Evolutionary conservation across 2,329 filamentous ascomycete species (phyloP).

Genomic region (Pseudogymnoascus destructans): DNA sequence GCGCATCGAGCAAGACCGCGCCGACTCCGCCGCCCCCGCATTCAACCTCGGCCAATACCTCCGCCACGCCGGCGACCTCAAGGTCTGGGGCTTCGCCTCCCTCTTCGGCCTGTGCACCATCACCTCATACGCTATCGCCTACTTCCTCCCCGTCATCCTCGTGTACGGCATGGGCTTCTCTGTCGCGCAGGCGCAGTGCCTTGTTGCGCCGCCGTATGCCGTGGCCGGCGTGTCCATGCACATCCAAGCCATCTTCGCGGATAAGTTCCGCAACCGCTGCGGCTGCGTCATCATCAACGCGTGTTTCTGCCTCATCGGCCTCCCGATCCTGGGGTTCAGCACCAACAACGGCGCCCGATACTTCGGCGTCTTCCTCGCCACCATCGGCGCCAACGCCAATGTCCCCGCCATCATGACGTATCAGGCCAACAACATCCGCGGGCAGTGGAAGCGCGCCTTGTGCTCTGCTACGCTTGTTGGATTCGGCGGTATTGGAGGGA

Average conservation of each 20-base stretch:
- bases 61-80: slow-evolving; percentile 36
- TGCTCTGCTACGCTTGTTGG: slow-evolving; percentile 64
- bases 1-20: slow-evolving; percentile 42
- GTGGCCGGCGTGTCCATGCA: slow-evolving; percentile 33
- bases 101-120: slow-evolving; percentile 54
- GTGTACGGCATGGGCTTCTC: slow-evolving; percentile 37
- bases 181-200: slow-evolving; percentile 36
- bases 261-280: slow-evolving; percentile 38
- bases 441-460: slow-evolving; percentile 79
- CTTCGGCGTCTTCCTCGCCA: slow-evolving; percentile 40
- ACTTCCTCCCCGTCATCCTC: slow-evolving; percentile 66
- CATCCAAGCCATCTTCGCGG: slow-evolving; percentile 33
- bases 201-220: slow-evolving; percentile 37
- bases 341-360: slow-evolving; percentile 37
- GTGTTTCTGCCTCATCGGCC: slow-evolving; percentile 26
- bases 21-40: slow-evolving; percentile 33
- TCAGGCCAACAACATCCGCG: slow-evolving; percentile 78
- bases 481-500: slow-evolving; percentile 66
- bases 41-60: slow-evolving; percentile 37
- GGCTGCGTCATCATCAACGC: slow-evolving; percentile 37
- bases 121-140: slow-evolving; percentile 61
- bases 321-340: slow-evolving; percentile 35
- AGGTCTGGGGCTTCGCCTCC: slow-evolving; percentile 47
- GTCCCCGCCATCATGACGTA: slow-evolving; percentile 63
- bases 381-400: slow-evolving; percentile 50